Percentiles rank a stretch among this genome's conserved stretches.
Conservation (phyloP, 2,329 filamentous ascomycete genomes). For the Hypoxylon sp. region DNA sequence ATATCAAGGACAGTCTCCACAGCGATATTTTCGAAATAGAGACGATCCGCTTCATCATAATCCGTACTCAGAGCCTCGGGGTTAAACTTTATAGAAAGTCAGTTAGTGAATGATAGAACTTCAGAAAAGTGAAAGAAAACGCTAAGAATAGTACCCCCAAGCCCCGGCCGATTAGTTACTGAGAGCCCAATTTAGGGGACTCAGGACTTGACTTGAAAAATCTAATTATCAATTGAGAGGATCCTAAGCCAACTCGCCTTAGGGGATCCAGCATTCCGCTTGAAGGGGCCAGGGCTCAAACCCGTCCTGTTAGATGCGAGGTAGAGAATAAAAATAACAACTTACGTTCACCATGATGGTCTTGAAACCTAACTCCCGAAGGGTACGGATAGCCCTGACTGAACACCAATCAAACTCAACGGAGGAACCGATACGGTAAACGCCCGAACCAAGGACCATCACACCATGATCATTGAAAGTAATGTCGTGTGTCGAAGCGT, state of each 20-base stretch:
- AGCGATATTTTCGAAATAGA: conserved; percentile 98
- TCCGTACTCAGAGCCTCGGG: conserved; percentile 92
- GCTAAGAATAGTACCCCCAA: too few relatives aligned
- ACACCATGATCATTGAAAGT: conserved; percentile 89
- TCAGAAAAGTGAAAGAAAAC: too few relatives aligned
- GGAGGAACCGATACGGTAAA: conserved; percentile 96
- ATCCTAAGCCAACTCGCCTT: too few relatives aligned
- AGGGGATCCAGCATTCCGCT: too few relatives aligned
- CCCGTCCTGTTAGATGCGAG: too few relatives aligned
- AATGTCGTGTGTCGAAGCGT: conserved; percentile 88
- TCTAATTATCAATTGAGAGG: too few relatives aligned
- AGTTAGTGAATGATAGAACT: neutral
- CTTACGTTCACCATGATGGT: conserved; percentile 79
- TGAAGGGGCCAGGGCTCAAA: too few relatives aligned
- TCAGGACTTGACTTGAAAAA: too few relatives aligned
- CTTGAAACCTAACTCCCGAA: conserved; percentile 87
- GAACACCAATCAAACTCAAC: conserved; percentile 99
- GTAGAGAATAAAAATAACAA: neutral
- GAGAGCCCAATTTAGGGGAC: too few relatives aligned
- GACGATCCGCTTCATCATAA: conserved; percentile 91
- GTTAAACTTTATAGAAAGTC: conserved; percentile 68
- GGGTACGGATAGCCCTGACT: conserved; percentile 90
- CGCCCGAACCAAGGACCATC: conserved; percentile 96
- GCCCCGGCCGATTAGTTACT: too few relatives aligned
- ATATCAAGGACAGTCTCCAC: conserved; percentile 93